These are phyloP conservation scores for Solanum chacoense DNA, from an alignment of 305 asterid genomes.

Conservation along the genomic window DNA sequence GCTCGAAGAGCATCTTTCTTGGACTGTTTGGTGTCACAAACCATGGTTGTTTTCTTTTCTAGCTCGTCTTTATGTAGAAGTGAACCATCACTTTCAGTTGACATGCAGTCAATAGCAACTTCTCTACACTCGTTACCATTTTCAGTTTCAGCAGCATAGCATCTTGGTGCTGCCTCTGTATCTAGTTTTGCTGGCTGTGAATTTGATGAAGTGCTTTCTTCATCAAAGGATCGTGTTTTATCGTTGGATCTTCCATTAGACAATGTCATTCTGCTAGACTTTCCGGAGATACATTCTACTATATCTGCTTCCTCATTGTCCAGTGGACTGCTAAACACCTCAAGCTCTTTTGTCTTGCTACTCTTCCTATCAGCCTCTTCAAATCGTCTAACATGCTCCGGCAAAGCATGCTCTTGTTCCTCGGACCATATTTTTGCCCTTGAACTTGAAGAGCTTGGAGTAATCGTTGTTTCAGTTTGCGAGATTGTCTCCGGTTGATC, in stretches of 20 bases:
- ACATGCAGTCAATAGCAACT: constrained; percentile 4
- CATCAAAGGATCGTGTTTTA: neutral
- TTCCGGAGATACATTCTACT: neutral
- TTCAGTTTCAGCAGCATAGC: constrained; percentile 5
- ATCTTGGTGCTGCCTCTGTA: neutral
- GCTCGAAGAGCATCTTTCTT: constrained; percentile 22
- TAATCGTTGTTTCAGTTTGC: constrained; percentile 23
- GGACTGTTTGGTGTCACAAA: neutral
- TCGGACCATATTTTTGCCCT: constrained; percentile 16
- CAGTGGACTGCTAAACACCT: constrained; percentile 15
- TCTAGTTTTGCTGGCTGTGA: neutral
- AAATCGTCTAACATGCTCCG: constrained; percentile 7
- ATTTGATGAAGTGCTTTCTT: neutral
- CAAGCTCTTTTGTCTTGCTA: constrained; percentile 19
- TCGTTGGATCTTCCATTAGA: neutral
- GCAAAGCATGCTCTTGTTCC: constrained; percentile 23
- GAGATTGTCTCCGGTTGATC: constrained; percentile 29
- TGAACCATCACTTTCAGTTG: constrained; percentile 5
- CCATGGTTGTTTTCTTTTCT: constrained; percentile 7
- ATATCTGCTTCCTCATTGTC: constrained; percentile 10
- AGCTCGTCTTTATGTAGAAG: constrained; percentile 10
- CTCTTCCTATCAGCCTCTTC: constrained; percentile 20
- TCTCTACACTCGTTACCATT: neutral
- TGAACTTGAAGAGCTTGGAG: constrained; percentile 18
- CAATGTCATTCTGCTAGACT: neutral